Evolutionary conservation across 2,329 filamentous ascomycete species (phyloP).

Genomic region (Didymella exigua): DNA sequence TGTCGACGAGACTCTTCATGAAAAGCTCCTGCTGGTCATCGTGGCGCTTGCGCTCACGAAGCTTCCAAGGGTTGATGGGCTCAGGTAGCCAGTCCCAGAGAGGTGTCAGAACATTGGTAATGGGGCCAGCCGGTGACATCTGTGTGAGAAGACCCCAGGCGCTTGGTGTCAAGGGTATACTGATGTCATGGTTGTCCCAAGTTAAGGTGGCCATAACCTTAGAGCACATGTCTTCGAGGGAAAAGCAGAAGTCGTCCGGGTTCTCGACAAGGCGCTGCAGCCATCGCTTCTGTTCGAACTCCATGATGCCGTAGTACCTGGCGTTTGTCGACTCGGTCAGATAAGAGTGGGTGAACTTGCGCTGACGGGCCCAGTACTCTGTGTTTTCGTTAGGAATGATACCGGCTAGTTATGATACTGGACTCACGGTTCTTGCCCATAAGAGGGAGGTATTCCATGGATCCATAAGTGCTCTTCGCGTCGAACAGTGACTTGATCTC

Average conservation of each 20-base stretch:
- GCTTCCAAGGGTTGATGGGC: constrained; percentile 61
- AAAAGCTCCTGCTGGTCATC: constrained; percentile 61
- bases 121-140: constrained; percentile 63
- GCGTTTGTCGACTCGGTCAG: constrained; percentile 55
- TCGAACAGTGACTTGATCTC: constrained; percentile 59
- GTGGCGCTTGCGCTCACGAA: constrained; percentile 58
- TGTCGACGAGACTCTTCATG: constrained; percentile 54
- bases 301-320: constrained; percentile 56
- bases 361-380: constrained; percentile 62
- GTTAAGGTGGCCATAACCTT: constrained; percentile 62
- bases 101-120: constrained; percentile 63
- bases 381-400: constrained; percentile 18
- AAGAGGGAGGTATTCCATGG: constrained; percentile 62
- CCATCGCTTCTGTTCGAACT: constrained; percentile 62
- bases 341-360: constrained; percentile 59
- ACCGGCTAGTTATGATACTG: too few species aligned
- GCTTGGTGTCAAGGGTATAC: constrained; percentile 56
- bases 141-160: constrained; percentile 63
- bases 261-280: constrained; percentile 56
- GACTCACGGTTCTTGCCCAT: constrained; percentile 63
- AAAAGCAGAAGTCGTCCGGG: constrained; percentile 58
- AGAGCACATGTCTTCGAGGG: constrained; percentile 63
- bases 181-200: constrained; percentile 59
- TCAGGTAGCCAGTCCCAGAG: constrained; percentile 59
- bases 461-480: constrained; percentile 60